Percentiles rank a stretch among this genome's conserved stretches.
These are phyloP conservation scores for Vitis amurensis DNA, from an alignment of 164 flowering plant genomes.

Conservation along the genomic window DNA sequence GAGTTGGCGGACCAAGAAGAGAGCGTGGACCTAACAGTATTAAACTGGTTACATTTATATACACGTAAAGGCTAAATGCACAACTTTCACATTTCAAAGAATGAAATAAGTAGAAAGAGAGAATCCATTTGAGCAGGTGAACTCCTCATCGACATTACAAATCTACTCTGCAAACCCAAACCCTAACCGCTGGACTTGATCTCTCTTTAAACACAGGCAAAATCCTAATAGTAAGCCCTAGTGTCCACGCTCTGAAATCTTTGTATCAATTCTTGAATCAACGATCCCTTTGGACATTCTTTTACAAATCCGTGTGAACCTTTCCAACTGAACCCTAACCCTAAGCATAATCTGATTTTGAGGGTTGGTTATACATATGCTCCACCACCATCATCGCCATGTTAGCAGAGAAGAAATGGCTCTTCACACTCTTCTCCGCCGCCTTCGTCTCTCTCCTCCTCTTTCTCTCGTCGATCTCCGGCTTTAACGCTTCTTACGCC, in stretches of 20 bases:
- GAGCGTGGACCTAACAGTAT: too few relatives aligned
- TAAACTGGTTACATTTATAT: too few relatives aligned
- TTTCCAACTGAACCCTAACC: neutral
- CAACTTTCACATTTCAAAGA: too few relatives aligned
- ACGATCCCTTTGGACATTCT: too few relatives aligned
- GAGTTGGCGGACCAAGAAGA: too few relatives aligned
- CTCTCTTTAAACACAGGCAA: neutral
- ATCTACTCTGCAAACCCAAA: neutral
- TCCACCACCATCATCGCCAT: slow-evolving; percentile 17
- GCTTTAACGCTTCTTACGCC: slow-evolving; percentile 32
- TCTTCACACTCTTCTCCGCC: slow-evolving; percentile 69
- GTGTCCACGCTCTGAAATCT: neutral
- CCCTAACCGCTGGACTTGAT: neutral
- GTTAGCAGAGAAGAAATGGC: slow-evolving; percentile 85
- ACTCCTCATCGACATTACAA: neutral
- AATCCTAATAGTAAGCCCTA: neutral
- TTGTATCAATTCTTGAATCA: neutral
- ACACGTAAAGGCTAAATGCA: too few relatives aligned
- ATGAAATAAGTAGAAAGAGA: neutral
- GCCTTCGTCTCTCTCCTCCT: slow-evolving; percentile 62
- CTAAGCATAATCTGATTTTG: slow-evolving; percentile 1
- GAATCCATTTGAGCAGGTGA: neutral
- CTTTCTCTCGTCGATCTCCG: slow-evolving; percentile 54
- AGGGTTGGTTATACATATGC: slow-evolving; percentile 4
- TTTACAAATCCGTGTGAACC: neutral